Evolutionary conservation across 371 early-diverging fungal species (phyloP), one percentile per base, ranked within the genome.

Genomic region (Mortierella sp.): DNA sequence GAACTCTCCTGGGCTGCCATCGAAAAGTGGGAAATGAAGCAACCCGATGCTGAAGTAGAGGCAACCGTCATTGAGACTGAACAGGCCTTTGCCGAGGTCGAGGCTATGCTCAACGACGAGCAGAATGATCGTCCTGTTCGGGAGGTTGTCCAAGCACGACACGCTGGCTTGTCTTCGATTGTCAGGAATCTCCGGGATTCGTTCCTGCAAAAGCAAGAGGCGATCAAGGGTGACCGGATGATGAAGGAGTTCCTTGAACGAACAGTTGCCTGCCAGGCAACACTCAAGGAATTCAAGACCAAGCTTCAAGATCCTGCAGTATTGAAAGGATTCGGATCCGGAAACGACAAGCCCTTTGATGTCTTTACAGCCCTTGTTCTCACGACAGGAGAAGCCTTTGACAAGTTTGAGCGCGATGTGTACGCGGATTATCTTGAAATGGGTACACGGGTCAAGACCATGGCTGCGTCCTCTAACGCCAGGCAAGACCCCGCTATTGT

Each of bases 201-300:
- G 39, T 74, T 74, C 44, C 51, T 41, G 1, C 49, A 64, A 21
- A 74, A 74, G 57, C 65, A 68, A 44, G 54, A 63, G 46, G 64
- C 60, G 29, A 68, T 74, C 57, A 53, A 74, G 13, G 76, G 76
- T 0, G 76, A 74, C 48, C 63, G 76, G 44, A 63, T 64, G 44
- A 74, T 74, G 76, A 67, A 57, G 43, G 64, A 54, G n/a, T 74
- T 74, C 28, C 49, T 74, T 24, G 69, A 67, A 22, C 24, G 49
- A 28, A 74, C 76, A 1, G 46, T 64, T 16, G 25, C 57, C 24
- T 74, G 69, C 19, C 69, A 64, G 24, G 54, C 60, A 16, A 34
- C 58, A 0, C 54, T 74, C 13, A 51, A 53, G 21, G 65, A 60
- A 14, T 28, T 68, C 39, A 68, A 57, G 40, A 31, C 49, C 16